Evolutionary conservation across 257 asterid genomes (phyloP).

Genomic region (Scutellaria baicalensis): DNA sequence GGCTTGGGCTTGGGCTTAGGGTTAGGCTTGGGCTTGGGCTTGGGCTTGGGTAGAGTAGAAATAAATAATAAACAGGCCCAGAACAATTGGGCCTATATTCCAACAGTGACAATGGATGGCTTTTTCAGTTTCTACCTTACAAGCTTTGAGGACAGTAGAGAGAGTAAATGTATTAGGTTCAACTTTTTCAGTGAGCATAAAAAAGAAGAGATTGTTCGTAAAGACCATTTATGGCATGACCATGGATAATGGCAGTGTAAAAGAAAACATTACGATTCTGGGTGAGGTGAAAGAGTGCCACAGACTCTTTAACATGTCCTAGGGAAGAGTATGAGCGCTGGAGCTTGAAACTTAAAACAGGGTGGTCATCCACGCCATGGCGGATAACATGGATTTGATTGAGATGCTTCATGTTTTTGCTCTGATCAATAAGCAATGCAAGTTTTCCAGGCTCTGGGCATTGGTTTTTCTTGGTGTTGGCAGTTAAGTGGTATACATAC

Average conservation of each 20-base stretch:
- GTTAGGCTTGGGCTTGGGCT: too few relatives aligned
- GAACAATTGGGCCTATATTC: too few relatives aligned
- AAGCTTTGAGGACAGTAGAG: slow-evolving; percentile 36
- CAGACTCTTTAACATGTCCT: slow-evolving; percentile 27
- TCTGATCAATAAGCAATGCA: slow-evolving; percentile 40
- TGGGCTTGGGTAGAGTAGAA: too few relatives aligned
- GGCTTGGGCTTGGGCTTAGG: too few relatives aligned
- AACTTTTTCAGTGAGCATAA: slow-evolving; percentile 34
- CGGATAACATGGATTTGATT: slow-evolving; percentile 40
- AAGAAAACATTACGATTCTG: slow-evolving; percentile 35
- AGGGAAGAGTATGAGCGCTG: slow-evolving; percentile 38
- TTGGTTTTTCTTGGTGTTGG: slow-evolving; percentile 6
- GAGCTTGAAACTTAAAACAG: slow-evolving; percentile 42
- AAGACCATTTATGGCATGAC: slow-evolving; percentile 37
- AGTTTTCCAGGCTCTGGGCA: slow-evolving; percentile 27
- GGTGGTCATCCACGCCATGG: slow-evolving; percentile 32
- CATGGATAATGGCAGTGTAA: slow-evolving; percentile 42
- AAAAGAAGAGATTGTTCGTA: slow-evolving; percentile 31
- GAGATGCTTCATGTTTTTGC: slow-evolving; percentile 30
- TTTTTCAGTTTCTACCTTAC: slow-evolving; percentile 24
- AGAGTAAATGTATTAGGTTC: slow-evolving; percentile 43
- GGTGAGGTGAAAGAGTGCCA: slow-evolving; percentile 33
- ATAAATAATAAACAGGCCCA: too few relatives aligned
- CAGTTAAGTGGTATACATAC: slow-evolving; percentile 12
- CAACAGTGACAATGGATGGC: slow-evolving; percentile 41